Conservation (phyloP, 805 yeast species). For the Kazachstania bromeliacearum region DNA sequence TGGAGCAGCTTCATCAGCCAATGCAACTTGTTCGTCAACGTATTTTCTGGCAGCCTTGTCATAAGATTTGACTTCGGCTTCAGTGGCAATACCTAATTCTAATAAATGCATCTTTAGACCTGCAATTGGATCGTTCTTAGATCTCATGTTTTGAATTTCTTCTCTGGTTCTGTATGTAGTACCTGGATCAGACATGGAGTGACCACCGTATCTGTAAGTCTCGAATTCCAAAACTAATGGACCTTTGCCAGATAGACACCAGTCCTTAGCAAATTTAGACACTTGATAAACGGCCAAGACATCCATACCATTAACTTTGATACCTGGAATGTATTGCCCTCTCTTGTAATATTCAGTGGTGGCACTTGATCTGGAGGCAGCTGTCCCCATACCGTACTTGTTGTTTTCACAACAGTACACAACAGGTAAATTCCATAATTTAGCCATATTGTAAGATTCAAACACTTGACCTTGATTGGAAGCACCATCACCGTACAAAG, state of each 20-base stretch:
- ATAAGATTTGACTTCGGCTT: constrained; percentile 86
- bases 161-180: constrained; percentile 99
- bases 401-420: constrained; percentile 96
- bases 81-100: constrained; percentile 79
- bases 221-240: constrained; percentile 94
- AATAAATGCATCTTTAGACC: constrained; percentile 83
- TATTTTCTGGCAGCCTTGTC: constrained; percentile 94
- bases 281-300: constrained; percentile 91
- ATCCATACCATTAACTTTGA: constrained; percentile 98
- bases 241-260: constrained; percentile 89
- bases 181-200: constrained; percentile 99
- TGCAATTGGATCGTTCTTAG: constrained; percentile 94
- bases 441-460: constrained; percentile 97
- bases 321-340: constrained; percentile 98
- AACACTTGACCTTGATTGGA: constrained; percentile 99
- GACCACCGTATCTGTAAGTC: constrained; percentile 99
- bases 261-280: constrained; percentile 93
- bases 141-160: constrained; percentile 98
- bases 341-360: constrained; percentile 95
- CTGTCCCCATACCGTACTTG: constrained; percentile 99
- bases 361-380: constrained; percentile 95
- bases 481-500: constrained; percentile 98
- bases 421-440: constrained; percentile 93
- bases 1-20: constrained; percentile 87
- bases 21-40: constrained; percentile 89